Evolutionary conservation across 2,329 filamentous ascomycete species (phyloP).

Genomic region (Neoarthrinium moseri): DNA sequence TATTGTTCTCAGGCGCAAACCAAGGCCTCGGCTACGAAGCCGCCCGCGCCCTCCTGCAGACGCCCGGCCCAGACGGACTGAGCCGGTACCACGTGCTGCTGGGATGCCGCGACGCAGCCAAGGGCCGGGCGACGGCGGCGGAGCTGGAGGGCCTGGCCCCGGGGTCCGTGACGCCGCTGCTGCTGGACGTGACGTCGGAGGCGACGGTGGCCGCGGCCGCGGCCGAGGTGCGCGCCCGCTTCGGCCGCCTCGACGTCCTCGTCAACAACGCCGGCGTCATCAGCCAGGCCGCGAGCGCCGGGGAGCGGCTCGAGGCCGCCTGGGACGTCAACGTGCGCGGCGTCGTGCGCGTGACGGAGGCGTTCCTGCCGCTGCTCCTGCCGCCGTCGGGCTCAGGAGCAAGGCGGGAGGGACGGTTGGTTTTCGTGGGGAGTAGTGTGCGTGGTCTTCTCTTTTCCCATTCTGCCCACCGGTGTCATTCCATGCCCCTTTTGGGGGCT

Average conservation of each 20-base stretch:
- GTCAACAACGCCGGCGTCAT: background rate
- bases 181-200: background rate
- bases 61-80: background rate
- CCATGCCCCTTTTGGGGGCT: background rate
- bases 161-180: background rate
- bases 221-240: background rate
- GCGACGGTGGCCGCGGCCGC: background rate
- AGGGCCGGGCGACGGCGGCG: conserved; percentile 3
- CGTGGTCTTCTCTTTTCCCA: background rate
- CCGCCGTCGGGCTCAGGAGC: no score
- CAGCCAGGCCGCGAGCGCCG: background rate
- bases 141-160: background rate
- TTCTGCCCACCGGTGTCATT: background rate
- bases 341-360: conserved; percentile 7
- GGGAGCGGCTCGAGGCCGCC: background rate
- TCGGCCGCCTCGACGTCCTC: background rate
- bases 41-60: background rate
- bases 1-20: conserved; percentile 5
- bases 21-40: conserved; percentile 6
- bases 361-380: conserved; percentile 11
- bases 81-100: conserved; percentile 7
- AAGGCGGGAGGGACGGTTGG: conserved; percentile 5
- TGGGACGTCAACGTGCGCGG: conserved; percentile 12
- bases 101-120: conserved; percentile 6
- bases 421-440: conserved; percentile 8